A percentile compares a stretch with the other conserved stretches of the same genome.
Conservation (phyloP, 257 asterid species). For the Nicotiana undulata region DNA sequence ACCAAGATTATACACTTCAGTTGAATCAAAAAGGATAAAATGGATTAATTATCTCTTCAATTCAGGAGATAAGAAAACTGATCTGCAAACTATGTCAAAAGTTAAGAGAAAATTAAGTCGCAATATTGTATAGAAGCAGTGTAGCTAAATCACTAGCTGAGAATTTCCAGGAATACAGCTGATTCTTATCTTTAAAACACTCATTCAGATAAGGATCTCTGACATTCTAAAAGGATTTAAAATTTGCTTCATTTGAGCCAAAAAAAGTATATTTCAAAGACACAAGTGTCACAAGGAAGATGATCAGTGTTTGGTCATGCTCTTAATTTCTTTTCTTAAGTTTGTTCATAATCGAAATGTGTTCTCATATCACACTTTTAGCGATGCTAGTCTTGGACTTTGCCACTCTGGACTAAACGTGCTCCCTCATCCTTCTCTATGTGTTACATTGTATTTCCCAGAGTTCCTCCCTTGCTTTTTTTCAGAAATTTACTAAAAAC, state of each 20-base stretch:
- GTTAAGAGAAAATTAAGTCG: not conserved
- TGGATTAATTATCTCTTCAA: not conserved
- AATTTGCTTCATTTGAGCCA: not conserved
- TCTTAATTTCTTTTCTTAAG: not conserved
- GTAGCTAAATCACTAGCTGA: not conserved
- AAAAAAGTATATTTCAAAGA: not conserved
- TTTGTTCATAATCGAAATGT: not conserved
- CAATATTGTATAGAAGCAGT: not conserved
- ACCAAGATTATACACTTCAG: not conserved
- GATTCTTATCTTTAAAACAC: not conserved
- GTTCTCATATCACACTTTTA: not conserved
- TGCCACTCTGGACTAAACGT: too few relatives aligned
- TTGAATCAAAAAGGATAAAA: constrained; percentile 1
- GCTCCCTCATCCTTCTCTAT: not conserved
- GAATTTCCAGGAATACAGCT: not conserved
- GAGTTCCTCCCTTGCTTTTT: too few relatives aligned
- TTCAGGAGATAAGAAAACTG: not conserved
- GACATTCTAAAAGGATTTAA: not conserved
- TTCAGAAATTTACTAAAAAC: too few relatives aligned
- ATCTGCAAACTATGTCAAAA: not conserved
- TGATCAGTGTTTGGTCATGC: not conserved
- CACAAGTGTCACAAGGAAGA: not conserved
- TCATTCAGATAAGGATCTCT: not conserved
- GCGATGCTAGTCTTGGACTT: not conserved
- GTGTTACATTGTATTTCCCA: not conserved